Percentiles rank a stretch among this genome's conserved stretches.
phyloP scores from a whole-genome alignment of 78 protist species.

The Dictyostelium capitatum region DNA sequence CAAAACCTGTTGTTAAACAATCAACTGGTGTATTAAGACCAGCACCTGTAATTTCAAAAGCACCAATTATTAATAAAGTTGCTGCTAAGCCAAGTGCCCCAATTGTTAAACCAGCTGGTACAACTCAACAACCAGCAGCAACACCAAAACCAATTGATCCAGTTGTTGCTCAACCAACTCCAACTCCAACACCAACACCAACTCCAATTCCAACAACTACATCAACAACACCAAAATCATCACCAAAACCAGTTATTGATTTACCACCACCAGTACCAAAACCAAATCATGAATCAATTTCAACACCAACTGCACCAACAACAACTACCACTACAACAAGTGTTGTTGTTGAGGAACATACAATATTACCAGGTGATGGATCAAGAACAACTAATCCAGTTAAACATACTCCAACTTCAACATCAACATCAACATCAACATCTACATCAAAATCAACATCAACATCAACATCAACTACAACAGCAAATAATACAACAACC shows the following conservation, averaged over 20 bases:
- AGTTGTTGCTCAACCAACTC: not conserved
- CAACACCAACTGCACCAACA: not conserved
- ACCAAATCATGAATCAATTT: constrained; percentile 19
- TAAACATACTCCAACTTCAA: not conserved
- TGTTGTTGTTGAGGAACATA: constrained; percentile 23
- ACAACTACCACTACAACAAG: not conserved
- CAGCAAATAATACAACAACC: not conserved
- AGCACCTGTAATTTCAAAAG: constrained; percentile 56
- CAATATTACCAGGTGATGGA: constrained; percentile 55
- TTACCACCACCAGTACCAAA: constrained; percentile 24
- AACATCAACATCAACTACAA: not conserved
- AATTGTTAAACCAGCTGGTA: not conserved
- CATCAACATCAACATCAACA: not conserved
- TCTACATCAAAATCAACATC: not conserved
- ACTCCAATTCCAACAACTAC: not conserved
- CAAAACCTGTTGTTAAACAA: constrained; percentile 40
- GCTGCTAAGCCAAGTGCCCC: constrained; percentile 30
- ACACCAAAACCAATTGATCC: not conserved
- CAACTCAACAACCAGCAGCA: not conserved
- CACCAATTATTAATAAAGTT: constrained; percentile 30
- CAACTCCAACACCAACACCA: constrained; percentile 35
- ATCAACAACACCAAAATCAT: not conserved
- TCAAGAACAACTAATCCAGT: not conserved
- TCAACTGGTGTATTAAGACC: constrained; percentile 62
- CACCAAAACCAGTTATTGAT: constrained; percentile 33